Evolutionary conservation across 768 basidiomycete genomes (phyloP).

Genomic region (Amanita phalloides): DNA sequence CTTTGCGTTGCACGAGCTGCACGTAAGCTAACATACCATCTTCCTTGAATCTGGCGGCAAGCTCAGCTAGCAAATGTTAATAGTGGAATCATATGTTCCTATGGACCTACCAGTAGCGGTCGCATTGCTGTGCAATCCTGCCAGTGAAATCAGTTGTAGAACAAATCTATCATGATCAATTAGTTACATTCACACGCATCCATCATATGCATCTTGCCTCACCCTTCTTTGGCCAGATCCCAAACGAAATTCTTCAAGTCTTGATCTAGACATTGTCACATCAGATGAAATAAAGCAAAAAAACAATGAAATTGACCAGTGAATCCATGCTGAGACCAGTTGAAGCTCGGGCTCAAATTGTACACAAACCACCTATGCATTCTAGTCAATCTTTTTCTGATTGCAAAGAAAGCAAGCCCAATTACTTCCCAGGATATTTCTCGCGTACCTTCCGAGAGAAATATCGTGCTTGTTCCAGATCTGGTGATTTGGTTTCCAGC

Average conservation of each 20-base stretch:
- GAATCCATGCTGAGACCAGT: constrained; percentile 82
- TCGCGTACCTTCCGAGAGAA: constrained; percentile 71
- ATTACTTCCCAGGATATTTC: constrained; percentile 62
- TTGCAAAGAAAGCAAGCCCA: neutral
- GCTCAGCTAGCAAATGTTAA: constrained; percentile 43
- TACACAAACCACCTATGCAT: constrained; percentile 71
- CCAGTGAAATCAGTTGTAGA: constrained; percentile 81
- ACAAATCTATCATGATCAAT: constrained; percentile 42
- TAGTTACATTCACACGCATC: constrained; percentile 1
- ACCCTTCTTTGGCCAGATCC: constrained; percentile 88
- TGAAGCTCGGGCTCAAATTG: constrained; percentile 90
- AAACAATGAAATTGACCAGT: constrained; percentile 28
- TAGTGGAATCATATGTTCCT: neutral
- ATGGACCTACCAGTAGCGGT: constrained; percentile 51
- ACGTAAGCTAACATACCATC: constrained; percentile 94
- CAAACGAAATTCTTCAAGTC: constrained; percentile 81
- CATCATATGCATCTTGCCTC: constrained; percentile 8
- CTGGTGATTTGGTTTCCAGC: constrained; percentile 88
- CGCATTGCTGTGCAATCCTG: constrained; percentile 82
- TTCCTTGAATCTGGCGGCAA: constrained; percentile 68
- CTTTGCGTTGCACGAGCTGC: constrained; percentile 76
- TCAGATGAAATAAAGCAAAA: neutral
- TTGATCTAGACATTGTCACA: constrained; percentile 30
- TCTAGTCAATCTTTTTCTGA: neutral
- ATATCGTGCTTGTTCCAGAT: constrained; percentile 65